Conservation (phyloP, 192 early-diverging fungal species). For the Allomyces macrogynus region DNA sequence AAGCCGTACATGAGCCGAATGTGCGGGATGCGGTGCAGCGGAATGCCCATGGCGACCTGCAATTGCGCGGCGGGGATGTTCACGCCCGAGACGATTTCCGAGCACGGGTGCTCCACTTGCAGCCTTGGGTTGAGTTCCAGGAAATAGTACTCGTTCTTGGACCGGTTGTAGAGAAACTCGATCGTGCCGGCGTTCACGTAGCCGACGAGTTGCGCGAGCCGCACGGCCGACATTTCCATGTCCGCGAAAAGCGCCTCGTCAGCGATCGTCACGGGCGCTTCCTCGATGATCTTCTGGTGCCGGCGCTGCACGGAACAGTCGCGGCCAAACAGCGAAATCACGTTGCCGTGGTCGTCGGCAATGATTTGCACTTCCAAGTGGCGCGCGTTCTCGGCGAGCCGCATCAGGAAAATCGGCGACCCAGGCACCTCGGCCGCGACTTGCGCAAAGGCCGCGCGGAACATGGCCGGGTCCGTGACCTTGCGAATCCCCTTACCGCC, state of each 20-base stretch:
- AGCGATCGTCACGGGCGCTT: constrained; percentile 82
- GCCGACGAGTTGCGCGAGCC: constrained; percentile 79
- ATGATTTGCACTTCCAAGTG: constrained; percentile 94
- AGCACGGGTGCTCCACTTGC: constrained; percentile 98
- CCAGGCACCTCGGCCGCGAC: constrained; percentile 88
- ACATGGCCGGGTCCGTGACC: constrained; percentile 52
- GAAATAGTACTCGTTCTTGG: constrained; percentile 75
- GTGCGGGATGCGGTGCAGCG: constrained; percentile 82
- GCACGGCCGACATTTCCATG: constrained; percentile 96
- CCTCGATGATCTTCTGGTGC: constrained; percentile 98
- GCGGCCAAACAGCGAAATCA: constrained; percentile 92
- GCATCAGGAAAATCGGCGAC: constrained; percentile 97
- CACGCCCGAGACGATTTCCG: constrained; percentile 96
- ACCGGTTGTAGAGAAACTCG: constrained; percentile 87
- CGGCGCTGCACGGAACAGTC: constrained; percentile 96
- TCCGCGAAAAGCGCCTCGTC: constrained; percentile 49
- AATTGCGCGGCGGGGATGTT: constrained; percentile 95
- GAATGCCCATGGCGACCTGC: constrained; percentile 98
- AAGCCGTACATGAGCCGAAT: constrained; percentile 88
- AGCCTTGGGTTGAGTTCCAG: constrained; percentile 92
- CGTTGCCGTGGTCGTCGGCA: constrained; percentile 92
- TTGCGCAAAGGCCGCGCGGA: constrained; percentile 62
- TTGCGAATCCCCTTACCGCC: constrained; percentile 98
- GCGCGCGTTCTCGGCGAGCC: constrained; percentile 78
- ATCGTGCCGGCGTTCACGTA: constrained; percentile 92